Evolutionary conservation across 1,139 yeast species (phyloP).

Genomic region (Yamadazyma jaroonii): DNA sequence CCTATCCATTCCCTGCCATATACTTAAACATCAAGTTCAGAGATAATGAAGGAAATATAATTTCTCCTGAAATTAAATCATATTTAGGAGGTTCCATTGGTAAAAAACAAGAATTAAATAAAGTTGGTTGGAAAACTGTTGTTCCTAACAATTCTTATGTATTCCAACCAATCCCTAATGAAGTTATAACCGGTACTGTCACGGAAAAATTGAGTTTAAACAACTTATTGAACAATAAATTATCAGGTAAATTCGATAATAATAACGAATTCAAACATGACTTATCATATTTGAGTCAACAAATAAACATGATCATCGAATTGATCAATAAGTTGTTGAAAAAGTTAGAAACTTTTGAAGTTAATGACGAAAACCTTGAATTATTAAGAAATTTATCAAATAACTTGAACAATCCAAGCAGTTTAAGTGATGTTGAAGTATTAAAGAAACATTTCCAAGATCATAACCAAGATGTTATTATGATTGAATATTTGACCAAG

Average conservation of each 20-base stretch:
- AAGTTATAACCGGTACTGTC: constrained; percentile 56
- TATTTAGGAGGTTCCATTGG: constrained; percentile 81
- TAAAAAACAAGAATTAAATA: constrained; percentile 22
- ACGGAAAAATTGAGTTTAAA: constrained; percentile 59
- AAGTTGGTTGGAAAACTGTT: constrained; percentile 19
- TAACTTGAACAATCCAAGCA: constrained; percentile 58
- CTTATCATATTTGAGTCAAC: constrained; percentile 45
- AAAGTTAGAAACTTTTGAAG: constrained; percentile 47
- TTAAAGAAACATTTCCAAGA: constrained; percentile 64
- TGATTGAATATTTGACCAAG: constrained; percentile 81
- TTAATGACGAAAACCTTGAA: constrained; percentile 43
- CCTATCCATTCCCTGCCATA: constrained; percentile 75
- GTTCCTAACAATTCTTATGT: constrained; percentile 48
- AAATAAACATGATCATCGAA: constrained; percentile 52
- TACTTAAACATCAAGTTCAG: constrained; percentile 60
- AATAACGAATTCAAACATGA: constrained; percentile 16
- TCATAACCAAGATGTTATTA: constrained; percentile 78
- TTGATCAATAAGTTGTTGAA: constrained; percentile 54
- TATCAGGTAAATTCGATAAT: constrained; percentile 17
- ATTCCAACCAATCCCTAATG: constrained; percentile 76
- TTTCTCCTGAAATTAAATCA: constrained; percentile 52
- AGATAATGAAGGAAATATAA: constrained; percentile 37
- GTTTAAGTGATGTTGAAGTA: constrained; percentile 54
- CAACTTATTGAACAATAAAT: constrained; percentile 25
- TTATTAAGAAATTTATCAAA: constrained; percentile 70